A percentile compares a stretch with the other conserved stretches of the same genome.
These are phyloP conservation scores for Cutaneotrichosporon spelunceum DNA, from an alignment of 1,284 basidiomycete genomes.

Conservation along the genomic window DNA sequence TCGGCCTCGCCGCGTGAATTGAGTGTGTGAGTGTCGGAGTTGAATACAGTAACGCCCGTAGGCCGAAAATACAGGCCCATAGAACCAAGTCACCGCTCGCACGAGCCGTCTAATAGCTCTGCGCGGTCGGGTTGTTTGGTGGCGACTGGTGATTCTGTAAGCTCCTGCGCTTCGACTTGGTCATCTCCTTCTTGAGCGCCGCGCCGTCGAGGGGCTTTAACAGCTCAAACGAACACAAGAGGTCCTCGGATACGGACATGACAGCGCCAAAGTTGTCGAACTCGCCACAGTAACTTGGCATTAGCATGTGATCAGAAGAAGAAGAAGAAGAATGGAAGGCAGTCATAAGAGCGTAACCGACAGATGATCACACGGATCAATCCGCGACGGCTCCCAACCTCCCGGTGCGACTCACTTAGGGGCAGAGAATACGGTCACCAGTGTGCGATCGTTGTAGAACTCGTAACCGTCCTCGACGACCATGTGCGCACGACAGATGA, in stretches of 20 bases:
- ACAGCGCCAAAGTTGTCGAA: constrained; percentile 89
- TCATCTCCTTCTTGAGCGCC: constrained; percentile 97
- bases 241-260: constrained; percentile 89
- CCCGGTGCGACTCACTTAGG: constrained; percentile 66
- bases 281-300: constrained; percentile 49
- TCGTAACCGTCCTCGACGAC: constrained; percentile 99
- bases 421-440: constrained; percentile 98
- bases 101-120: constrained; percentile 40
- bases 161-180: constrained; percentile 92
- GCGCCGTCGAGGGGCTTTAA: constrained; percentile 94
- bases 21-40: background rate
- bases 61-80: constrained; percentile 4
- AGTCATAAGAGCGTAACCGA: no score
- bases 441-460: constrained; percentile 98
- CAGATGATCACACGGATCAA: background rate
- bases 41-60: constrained; percentile 17
- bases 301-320: background rate
- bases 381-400: background rate
- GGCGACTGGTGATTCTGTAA: constrained; percentile 53
- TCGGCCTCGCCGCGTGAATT: background rate
- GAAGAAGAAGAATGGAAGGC: background rate
- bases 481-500: constrained; percentile 99
- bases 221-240: constrained; percentile 95
- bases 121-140: constrained; percentile 51
- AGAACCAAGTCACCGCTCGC: background rate